Conservation (phyloP, 306 rosid genomes). For the Rubus idaeus region DNA sequence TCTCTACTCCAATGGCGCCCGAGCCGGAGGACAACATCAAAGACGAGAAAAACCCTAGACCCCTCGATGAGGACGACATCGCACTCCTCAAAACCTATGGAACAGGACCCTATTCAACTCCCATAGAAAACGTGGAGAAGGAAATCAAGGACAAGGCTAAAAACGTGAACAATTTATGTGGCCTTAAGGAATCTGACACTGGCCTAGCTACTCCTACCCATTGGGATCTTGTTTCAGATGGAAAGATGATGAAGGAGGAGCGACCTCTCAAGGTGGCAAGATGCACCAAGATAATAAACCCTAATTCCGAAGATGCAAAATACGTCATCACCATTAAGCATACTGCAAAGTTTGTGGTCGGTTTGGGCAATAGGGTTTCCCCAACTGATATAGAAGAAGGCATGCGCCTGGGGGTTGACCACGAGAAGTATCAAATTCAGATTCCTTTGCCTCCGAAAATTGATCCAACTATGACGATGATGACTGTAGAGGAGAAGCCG, state of each 20-base stretch:
- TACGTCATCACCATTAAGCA: slow-evolving; percentile 87
- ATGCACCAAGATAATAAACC: slow-evolving; percentile 93
- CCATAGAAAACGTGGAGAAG: slow-evolving; percentile 77
- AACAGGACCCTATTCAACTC: slow-evolving; percentile 79
- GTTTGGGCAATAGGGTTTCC: slow-evolving; percentile 91
- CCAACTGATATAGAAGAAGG: slow-evolving; percentile 99
- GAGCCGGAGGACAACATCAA: slow-evolving; percentile 71
- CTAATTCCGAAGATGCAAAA: slow-evolving; percentile 95
- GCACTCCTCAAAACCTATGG: slow-evolving; percentile 95
- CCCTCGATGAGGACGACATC: slow-evolving; percentile 91
- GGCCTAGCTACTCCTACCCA: slow-evolving; percentile 97
- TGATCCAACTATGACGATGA: slow-evolving; percentile 97
- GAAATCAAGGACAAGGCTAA: slow-evolving; percentile 95
- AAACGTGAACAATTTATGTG: slow-evolving; percentile 85
- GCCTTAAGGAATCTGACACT: slow-evolving; percentile 96
- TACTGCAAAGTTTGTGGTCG: slow-evolving; percentile 98
- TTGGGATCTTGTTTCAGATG: slow-evolving; percentile 97
- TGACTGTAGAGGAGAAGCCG: slow-evolving; percentile 97
- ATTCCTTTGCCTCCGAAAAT: slow-evolving; percentile 96
- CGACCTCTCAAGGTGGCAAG: slow-evolving; percentile 98
- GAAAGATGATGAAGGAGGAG: slow-evolving; percentile 97
- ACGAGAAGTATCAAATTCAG: slow-evolving; percentile 89
- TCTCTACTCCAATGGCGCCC: slow-evolving; percentile 45
- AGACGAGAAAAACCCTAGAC: slow-evolving; percentile 94
- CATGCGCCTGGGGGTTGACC: slow-evolving; percentile 97